Evolutionary conservation across 1,139 yeast species (phyloP).

Genomic region (Schwanniomyces etchellsii): DNA sequence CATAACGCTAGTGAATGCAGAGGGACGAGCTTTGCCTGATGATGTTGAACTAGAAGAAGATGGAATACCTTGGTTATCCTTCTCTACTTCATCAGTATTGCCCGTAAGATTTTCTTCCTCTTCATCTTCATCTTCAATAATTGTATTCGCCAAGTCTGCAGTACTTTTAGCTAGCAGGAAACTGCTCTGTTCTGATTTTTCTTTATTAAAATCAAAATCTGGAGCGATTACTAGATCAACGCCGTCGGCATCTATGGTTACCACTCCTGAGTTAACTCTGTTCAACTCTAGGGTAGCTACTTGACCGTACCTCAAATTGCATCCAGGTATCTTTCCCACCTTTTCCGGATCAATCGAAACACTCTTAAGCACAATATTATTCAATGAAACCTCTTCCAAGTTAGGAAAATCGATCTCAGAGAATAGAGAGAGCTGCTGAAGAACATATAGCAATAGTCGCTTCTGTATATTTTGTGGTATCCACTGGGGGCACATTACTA

Average conservation of each 20-base stretch:
- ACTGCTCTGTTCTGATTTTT: conserved; percentile 27
- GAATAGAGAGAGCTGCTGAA: conserved; percentile 78
- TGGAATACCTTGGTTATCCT: conserved; percentile 1
- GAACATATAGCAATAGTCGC: conserved; percentile 69
- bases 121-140: conserved; percentile 32
- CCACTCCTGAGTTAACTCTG: conserved; percentile 57
- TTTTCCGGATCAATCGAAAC: conserved; percentile 71
- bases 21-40: conserved; percentile 12
- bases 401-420: conserved; percentile 79
- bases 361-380: conserved; percentile 51
- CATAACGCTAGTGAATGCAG: conserved; percentile 52
- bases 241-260: conserved; percentile 53
- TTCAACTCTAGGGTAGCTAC: conserved; percentile 46
- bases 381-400: conserved; percentile 65
- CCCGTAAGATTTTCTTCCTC: conserved; percentile 7
- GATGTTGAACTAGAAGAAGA: conserved; percentile 7
- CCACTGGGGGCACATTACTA: conserved; percentile 62
- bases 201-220: conserved; percentile 26
- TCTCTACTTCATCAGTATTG: conserved; percentile 7
- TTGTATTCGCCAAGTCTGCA: conserved; percentile 58
- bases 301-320: conserved; percentile 58
- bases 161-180: conserved; percentile 57
- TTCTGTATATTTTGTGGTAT: conserved; percentile 80
- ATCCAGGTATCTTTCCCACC: conserved; percentile 59
- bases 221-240: conserved; percentile 54